A percentile compares a stretch with the other conserved stretches of the same genome.
These are phyloP conservation scores for Heterobasidion annosum DNA, from an alignment of 1,284 basidiomycete genomes.

Conservation along the genomic window DNA sequence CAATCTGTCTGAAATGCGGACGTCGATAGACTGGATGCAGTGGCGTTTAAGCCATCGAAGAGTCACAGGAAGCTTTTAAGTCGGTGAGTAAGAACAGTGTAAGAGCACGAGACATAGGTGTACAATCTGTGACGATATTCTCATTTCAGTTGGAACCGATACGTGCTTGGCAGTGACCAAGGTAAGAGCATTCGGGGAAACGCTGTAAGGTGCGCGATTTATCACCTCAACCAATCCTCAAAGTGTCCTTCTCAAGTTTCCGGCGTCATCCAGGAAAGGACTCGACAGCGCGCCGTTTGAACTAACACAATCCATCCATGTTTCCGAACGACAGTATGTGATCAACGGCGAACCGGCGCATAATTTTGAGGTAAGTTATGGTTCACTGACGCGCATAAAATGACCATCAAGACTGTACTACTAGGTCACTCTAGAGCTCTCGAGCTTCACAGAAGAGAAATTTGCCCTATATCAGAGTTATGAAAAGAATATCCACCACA, in stretches of 20 bases:
- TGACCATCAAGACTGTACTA: background rate
- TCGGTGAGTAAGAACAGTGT: conserved; percentile 33
- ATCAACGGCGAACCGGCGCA: conserved; percentile 20
- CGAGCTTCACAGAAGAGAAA: conserved; percentile 74
- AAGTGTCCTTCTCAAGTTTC: no score
- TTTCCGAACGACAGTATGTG: conserved; percentile 22
- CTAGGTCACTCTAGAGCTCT: conserved; percentile 67
- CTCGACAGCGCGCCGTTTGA: conserved; percentile 17
- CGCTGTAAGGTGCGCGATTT: no score
- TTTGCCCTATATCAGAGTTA: conserved; percentile 72
- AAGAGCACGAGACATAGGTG: background rate
- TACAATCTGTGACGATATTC: background rate
- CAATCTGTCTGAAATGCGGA: conserved; percentile 1
- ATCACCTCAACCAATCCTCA: no score
- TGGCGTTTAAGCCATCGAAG: conserved; percentile 65
- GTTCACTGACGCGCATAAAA: background rate
- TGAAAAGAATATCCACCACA: conserved; percentile 72
- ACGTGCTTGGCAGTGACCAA: conserved; percentile 27
- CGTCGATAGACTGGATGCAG: conserved; percentile 58
- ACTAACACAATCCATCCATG: conserved; percentile 39
- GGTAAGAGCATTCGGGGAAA: no score
- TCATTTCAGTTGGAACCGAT: conserved; percentile 64
- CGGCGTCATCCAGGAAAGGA: conserved; percentile 2
- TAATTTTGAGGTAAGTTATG: conserved; percentile 43
- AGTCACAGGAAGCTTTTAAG: conserved; percentile 74